A percentile compares a stretch with the other conserved stretches of the same genome.
Conservation (phyloP, 148 eudicot genomes). For the Rhododendron molle region DNA sequence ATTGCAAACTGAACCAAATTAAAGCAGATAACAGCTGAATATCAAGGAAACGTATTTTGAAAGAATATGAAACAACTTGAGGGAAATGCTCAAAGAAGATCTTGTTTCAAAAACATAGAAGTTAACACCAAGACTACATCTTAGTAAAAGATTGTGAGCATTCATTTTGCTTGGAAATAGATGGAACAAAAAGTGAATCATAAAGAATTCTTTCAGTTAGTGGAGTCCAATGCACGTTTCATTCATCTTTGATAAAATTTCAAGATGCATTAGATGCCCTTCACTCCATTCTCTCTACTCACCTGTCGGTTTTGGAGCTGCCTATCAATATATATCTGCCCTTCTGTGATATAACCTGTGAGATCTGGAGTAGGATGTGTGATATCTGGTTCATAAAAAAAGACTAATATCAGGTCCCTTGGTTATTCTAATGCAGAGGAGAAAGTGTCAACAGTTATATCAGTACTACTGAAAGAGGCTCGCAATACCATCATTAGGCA, state of each 20-base stretch:
- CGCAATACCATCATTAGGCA: constrained; percentile 87
- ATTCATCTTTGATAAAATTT: not conserved
- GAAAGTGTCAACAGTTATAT: not conserved
- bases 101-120: not conserved
- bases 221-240: not conserved
- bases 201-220: not conserved
- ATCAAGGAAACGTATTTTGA: no score
- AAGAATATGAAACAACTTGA: not conserved
- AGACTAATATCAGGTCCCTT: not conserved
- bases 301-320: constrained; percentile 95
- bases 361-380: constrained; percentile 99
- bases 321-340: constrained; percentile 91
- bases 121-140: not conserved
- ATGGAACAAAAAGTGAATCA: not conserved
- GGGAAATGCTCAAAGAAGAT: not conserved
- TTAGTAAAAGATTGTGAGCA: not conserved
- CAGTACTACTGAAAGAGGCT: not conserved
- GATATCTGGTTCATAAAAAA: constrained; percentile 52
- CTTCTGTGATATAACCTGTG: constrained; percentile 94
- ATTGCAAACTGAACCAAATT: not conserved
- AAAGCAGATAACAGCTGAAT: not conserved
- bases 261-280: not conserved
- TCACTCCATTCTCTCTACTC: constrained; percentile 1
- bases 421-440: not conserved
- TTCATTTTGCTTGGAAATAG: constrained; percentile 1